Base-by-base conservation (phyloP, 164 flowering plant species). In the Stephania yunnanensis region DNA sequence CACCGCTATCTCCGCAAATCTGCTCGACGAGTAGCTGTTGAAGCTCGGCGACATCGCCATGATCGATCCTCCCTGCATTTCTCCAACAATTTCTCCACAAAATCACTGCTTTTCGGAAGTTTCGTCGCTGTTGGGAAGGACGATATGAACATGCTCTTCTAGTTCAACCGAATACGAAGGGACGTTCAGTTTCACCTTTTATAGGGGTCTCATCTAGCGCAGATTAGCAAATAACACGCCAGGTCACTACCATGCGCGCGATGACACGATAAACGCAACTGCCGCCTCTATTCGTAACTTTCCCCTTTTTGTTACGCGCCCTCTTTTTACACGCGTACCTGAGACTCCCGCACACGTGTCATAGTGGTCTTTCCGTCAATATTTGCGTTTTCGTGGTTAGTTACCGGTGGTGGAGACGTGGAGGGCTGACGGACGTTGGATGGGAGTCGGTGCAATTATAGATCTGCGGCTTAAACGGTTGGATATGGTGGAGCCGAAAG, bases 1-100 rank as follows among this genome's bases (percentile, higher is more conserved):
- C 0, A 81, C 80, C 0, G 85, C 86, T 42, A 84, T 86, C n/a
- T 82, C 82, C 25, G 83, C 77, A 68, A 83, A 63, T 10, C 63
- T 78, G 15, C 15, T 31, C 1, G 81, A 79, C 31, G 87, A 80
- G 68, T 83, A 81, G 46, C 73, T 71, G 82, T 70, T 84, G 78
- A 86, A 81, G 73, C 89, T 86, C 8, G 80, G 80, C 8, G 77
- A 77, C 4, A 46, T n/a, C 10, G 68, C 22, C 17, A 77, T 44
- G 29, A 73, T 46, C 25, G 73, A 52, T 15, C 75, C 74, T 64
- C 70, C 64, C 42, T 65, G 65, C 64, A 68, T 58, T 25, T n/a
- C 70, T 46, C 70, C 50, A 29, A 5, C 11, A 53, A 72, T 58
- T 22, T n/a, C 45, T 10, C 17, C 29, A 13, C 46, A 45, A 68